Evolutionary conservation across 2,329 filamentous ascomycete genomes (phyloP), one percentile per base, ranked within the genome.

Genomic region (Exophiala xenobiotica): DNA sequence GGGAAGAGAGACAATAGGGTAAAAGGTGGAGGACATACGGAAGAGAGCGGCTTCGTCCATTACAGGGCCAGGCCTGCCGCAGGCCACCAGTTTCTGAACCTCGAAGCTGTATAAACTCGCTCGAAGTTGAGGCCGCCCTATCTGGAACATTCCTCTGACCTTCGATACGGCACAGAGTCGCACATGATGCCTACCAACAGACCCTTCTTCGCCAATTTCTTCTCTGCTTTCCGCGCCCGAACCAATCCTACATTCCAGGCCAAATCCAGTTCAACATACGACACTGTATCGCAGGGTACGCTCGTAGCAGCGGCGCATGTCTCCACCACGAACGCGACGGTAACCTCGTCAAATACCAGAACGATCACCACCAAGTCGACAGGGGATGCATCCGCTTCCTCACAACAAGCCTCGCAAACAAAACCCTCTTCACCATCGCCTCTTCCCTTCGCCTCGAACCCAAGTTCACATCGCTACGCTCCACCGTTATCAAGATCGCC

Each of bases 151-250:
- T 33, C 29, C 1, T 14, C 29, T 33, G 12, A 33, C 29, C 29
- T 33, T 11, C 9, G 29, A 14, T 33, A 4, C 5, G 14, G 20
- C n/a, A 40, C 7, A 26, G 46, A 31, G 33, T 20, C 18, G 33
- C 39, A 35, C 50, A 73, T 53, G 61, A 85, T 85, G 82, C 78
- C 81, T 2, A 83, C 80, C 58, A 85, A 86, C 70, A 72, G 82
- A 51, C 82, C 78, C 41, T 86, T 86, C 70, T 76, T 87, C 62
- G 77, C 81, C 60, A 82, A 82, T 72, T 85, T 86, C 70, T 77
- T 86, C 56, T 79, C 83, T 41, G 81, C 82, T 56, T 87, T 87
- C 64, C 77, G 83, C 45, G 81, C 83, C 44, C 82, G 85, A 64
- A 82, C 81, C 35, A 62, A 50, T 43, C 58, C 61, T 23, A 74